Conservation (phyloP, 1,284 basidiomycete species). For the Marasmius fiardii region DNA sequence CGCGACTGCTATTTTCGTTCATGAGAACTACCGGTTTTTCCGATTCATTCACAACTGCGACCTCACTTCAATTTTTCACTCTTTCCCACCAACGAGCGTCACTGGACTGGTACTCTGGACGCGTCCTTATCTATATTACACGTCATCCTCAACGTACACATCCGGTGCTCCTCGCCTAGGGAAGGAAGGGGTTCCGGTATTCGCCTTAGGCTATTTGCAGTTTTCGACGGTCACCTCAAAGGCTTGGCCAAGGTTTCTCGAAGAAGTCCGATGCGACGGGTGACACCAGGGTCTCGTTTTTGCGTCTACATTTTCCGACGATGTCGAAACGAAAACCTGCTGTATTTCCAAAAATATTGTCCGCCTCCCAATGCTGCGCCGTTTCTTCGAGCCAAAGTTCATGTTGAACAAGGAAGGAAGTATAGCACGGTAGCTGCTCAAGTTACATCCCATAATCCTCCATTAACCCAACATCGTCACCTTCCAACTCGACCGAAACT, state of each 20-base stretch:
- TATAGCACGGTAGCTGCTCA: not conserved
- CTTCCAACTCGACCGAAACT: not conserved
- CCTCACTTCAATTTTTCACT: not conserved
- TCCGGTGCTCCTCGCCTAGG: not conserved
- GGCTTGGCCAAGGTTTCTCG: slow-evolving; percentile 7
- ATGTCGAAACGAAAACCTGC: not conserved
- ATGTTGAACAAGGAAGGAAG: not conserved
- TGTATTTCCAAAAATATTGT: not conserved
- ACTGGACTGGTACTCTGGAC: not conserved
- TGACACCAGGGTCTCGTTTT: not conserved
- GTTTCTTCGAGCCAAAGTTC: not conserved
- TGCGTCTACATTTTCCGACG: not conserved
- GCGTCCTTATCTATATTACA: not conserved
- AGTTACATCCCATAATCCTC: not conserved
- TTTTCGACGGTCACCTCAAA: not conserved
- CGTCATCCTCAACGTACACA: not conserved
- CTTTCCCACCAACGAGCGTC: not conserved
- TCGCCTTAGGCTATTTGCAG: not conserved
- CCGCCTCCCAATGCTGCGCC: too few relatives aligned
- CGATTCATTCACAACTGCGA: not conserved
- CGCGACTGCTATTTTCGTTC: slow-evolving; percentile 4
- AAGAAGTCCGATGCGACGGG: slow-evolving; percentile 2
- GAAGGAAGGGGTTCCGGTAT: not conserved
- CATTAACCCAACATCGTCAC: not conserved
- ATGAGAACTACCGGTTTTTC: not conserved